These are phyloP conservation scores for Nemania serpens DNA, from an alignment of 2,329 filamentous ascomycete genomes.

Conservation along the genomic window DNA sequence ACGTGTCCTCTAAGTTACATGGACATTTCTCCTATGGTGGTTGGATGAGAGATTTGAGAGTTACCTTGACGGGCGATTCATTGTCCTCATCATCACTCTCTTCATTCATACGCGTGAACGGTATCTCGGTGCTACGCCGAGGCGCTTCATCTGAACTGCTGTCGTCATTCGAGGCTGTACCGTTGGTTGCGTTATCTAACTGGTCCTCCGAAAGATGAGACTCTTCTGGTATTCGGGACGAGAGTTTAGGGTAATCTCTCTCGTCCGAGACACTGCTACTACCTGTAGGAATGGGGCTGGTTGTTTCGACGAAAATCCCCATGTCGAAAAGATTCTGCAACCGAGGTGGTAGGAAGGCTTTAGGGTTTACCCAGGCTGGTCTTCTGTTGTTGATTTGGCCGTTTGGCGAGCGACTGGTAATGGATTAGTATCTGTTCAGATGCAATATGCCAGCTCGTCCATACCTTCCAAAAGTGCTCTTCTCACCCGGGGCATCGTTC, in stretches of 20 bases:
- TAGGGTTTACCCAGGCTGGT: conserved; percentile 58
- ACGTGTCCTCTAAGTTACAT: background rate
- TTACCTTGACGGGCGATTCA: conserved; percentile 43
- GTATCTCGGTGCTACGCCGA: conserved; percentile 37
- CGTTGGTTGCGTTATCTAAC: conserved; percentile 53
- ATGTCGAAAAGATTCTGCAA: conserved; percentile 79
- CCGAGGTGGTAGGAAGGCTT: conserved; percentile 62
- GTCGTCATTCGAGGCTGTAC: conserved; percentile 56
- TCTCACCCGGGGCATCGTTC: conserved; percentile 61
- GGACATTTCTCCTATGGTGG: background rate
- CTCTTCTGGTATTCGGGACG: conserved; percentile 51
- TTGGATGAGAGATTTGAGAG: background rate
- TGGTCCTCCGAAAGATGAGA: conserved; percentile 52
- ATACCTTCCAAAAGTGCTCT: conserved; percentile 40
- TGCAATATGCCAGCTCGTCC: conserved; percentile 16
- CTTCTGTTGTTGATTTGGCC: conserved; percentile 54
- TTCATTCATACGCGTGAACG: conserved; percentile 60
- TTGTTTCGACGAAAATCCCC: conserved; percentile 64
- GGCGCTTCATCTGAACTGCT: conserved; percentile 57
- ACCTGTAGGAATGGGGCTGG: conserved; percentile 69
- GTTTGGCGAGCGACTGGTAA: conserved; percentile 40
- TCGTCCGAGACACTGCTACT: conserved; percentile 67
- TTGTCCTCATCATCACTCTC: conserved; percentile 61
- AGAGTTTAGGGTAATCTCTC: conserved; percentile 60
- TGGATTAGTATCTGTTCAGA: conserved; percentile 29